Evolutionary conservation across 768 basidiomycete species (phyloP), one percentile per base, ranked within the genome.

Genomic region (Xerocomus potaroensis): DNA sequence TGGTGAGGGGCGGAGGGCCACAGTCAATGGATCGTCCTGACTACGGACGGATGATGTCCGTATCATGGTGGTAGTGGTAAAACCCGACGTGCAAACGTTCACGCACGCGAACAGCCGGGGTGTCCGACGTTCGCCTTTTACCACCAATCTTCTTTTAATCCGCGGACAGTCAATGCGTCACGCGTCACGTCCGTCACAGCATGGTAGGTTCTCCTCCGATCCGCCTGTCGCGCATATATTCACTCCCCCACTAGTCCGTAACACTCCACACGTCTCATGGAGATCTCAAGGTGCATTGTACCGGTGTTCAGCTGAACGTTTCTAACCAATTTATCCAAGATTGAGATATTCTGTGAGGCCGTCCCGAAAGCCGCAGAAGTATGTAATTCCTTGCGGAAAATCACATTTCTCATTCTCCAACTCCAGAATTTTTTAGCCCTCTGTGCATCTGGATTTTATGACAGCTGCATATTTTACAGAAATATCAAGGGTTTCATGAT

Each of bases 401-500:
- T 40, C 26, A 34, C 46, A 2, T 40, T 34, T 21, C 12, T 41
- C 18, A 50, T 48, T 23, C 8, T 5, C 15, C 10, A n/a, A 44
- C 37, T 43, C 27, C 58, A 96, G 93, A 99, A 98, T 68, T 99
- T 98, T 61, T 75, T 99, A 12, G 94, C 92, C 1, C 76, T 98
- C 12, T 93, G 91, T 60, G 96, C 92, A 15, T 87, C 91, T 8
- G 85, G 84, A 24, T 85, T 84, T 59, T 98, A 90, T 66, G 78
- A 96, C 65, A 75, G 76, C 44, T 89, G 83, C 59, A 67, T 93
- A 15, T 97, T 94, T 62, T 94, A 97, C 65, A 79, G 93, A 34
- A 98, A 91, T 64, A 97, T 99, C 73, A 91, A 84, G 56, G 85
- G 83, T 18, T 99, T 99, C 71, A 99, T 99, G 87, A 72, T 87